phyloP scores from a whole-genome alignment of 768 basidiomycete species.

The Rhodotorula diobovata region DNA sequence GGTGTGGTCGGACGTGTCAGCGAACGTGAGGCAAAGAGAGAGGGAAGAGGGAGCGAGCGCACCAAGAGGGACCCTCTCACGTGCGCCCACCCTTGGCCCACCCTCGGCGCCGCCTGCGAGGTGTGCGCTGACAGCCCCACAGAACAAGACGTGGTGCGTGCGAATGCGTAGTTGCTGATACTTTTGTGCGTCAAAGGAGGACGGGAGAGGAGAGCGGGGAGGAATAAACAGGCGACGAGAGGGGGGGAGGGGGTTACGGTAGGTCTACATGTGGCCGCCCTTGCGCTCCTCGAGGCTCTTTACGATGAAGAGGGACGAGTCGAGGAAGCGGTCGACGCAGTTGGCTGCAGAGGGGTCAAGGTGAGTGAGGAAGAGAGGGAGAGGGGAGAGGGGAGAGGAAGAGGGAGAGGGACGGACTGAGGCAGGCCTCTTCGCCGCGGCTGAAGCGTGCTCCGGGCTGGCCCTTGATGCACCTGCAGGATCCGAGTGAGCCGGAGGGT shows the following conservation, averaged over 20 bases:
- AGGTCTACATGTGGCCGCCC: conserved; percentile 19
- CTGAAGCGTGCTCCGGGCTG: conserved; percentile 74
- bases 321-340: conserved; percentile 88
- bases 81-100: no score
- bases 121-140: no score
- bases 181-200: neutral
- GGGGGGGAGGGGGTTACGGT: no score
- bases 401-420: conserved; percentile 45
- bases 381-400: neutral
- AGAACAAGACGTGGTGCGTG: neutral
- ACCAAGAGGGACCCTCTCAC: no score
- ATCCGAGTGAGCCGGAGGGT: conserved; percentile 67
- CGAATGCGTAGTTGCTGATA: neutral
- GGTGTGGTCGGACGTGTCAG: no score
- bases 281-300: conserved; percentile 54
- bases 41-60: no score
- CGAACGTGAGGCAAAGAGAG: no score
- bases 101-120: no score
- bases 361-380: no score
- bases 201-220: neutral
- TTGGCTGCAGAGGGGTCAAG: conserved; percentile 51
- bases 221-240: no score
- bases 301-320: conserved; percentile 77
- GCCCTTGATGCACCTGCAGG: conserved; percentile 73
- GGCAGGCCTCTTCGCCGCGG: conserved; percentile 70